Evolutionary conservation across 2,329 filamentous ascomycete genomes (phyloP).

Genomic region (Elsinoe perseae): DNA sequence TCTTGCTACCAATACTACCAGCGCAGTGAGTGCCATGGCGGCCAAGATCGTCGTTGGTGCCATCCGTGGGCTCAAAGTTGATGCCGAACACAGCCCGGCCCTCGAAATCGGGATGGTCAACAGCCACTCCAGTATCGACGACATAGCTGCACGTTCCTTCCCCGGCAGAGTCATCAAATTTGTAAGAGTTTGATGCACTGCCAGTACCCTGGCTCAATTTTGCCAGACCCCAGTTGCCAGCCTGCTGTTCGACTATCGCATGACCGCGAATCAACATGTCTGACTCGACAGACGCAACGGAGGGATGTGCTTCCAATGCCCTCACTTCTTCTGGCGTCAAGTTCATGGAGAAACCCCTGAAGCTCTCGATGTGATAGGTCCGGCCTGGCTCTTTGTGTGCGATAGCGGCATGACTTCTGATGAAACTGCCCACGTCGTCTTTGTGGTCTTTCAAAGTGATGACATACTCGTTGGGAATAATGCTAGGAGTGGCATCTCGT

Average conservation of each 20-base stretch:
- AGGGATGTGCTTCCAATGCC: neutral
- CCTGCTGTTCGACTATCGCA: conserved; percentile 17
- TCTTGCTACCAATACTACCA: conserved; percentile 17
- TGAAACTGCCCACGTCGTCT: neutral
- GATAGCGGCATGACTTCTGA: neutral
- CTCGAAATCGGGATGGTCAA: conserved; percentile 24
- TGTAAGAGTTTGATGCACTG: conserved; percentile 14
- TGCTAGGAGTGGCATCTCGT: neutral
- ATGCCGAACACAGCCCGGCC: conserved; percentile 24
- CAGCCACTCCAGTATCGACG: conserved; percentile 32
- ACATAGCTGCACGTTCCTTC: conserved; percentile 31
- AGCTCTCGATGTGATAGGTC: conserved; percentile 2
- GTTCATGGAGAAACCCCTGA: conserved; percentile 10
- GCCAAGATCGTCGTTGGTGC: conserved; percentile 41
- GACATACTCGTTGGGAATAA: neutral
- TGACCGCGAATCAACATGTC: conserved; percentile 14
- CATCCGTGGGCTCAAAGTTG: conserved; percentile 19
- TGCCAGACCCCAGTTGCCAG: conserved; percentile 21
- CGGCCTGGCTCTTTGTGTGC: neutral
- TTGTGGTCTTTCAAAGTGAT: conserved; percentile 5
- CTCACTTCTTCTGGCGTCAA: neutral
- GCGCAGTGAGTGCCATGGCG: conserved; percentile 53
- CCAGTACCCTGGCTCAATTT: conserved; percentile 20
- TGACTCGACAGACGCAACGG: conserved; percentile 1
- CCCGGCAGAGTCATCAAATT: conserved; percentile 25